These are phyloP conservation scores for Nymphaea thermarum DNA, from an alignment of 164 flowering plant genomes.

Conservation along the genomic window DNA sequence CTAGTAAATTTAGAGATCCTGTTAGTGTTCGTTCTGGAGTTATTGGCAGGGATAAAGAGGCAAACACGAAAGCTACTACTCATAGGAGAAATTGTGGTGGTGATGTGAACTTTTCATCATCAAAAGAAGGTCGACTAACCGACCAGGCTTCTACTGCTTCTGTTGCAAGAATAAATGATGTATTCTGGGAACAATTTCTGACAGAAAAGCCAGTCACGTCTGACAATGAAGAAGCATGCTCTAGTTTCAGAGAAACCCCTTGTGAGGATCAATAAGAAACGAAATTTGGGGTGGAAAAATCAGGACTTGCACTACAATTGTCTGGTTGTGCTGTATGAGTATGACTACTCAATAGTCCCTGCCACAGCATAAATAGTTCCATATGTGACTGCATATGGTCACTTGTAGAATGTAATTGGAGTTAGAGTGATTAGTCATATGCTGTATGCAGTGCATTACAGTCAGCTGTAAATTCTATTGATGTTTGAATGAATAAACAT, in stretches of 20 bases:
- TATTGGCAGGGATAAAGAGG: not conserved
- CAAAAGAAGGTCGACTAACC: conserved; percentile 20
- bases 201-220: conserved; percentile 88
- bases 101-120: conserved; percentile 18
- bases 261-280: conserved; percentile 49
- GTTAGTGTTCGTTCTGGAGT: conserved; percentile 12
- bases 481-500: too few species aligned
- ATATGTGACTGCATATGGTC: too few species aligned
- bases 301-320: conserved; percentile 2
- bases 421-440: too few species aligned
- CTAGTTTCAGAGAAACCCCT: conserved; percentile 27
- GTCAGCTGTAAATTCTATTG: too few species aligned
- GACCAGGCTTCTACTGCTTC: conserved; percentile 18
- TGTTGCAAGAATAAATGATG: conserved; percentile 57
- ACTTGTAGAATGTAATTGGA: too few species aligned
- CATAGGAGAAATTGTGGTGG: not conserved
- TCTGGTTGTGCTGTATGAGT: too few species aligned
- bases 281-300: conserved; percentile 26
- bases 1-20: conserved; percentile 15
- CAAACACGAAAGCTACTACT: conserved; percentile 16
- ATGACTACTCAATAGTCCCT: too few species aligned
- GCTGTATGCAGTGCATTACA: too few species aligned
- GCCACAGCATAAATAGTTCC: too few species aligned
- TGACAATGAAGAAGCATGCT: conserved; percentile 82
- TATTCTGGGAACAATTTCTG: conserved; percentile 89